Evolutionary conservation across 2,329 filamentous ascomycete species (phyloP).

Genomic region (Gaeumannomyces sp.): DNA sequence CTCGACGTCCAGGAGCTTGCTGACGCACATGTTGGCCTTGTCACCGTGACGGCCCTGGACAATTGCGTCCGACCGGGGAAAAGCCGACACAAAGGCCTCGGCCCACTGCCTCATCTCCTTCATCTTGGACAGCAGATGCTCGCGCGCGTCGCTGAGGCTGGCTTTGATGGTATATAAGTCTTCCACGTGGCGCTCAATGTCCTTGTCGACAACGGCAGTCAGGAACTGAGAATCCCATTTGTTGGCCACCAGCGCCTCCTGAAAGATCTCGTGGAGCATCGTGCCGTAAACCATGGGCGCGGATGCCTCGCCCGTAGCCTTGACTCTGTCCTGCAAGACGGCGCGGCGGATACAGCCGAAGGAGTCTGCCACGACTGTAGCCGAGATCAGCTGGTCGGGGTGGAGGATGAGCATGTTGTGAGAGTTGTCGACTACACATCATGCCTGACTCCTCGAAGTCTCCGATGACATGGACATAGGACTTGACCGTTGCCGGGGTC

Average conservation of each 20-base stretch:
- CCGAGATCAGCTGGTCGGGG: slow-evolving; percentile 90
- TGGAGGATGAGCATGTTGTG: slow-evolving; percentile 85
- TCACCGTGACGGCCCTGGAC: slow-evolving; percentile 75
- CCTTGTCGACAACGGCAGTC: slow-evolving; percentile 56
- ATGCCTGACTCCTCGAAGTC: slow-evolving; percentile 62
- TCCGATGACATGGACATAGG: slow-evolving; percentile 83
- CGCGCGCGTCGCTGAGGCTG: slow-evolving; percentile 62
- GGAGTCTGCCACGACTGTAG: slow-evolving; percentile 93
- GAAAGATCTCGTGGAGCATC: slow-evolving; percentile 91
- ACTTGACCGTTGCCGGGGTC: slow-evolving; percentile 59
- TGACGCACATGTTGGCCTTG: slow-evolving; percentile 75
- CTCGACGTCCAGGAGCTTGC: slow-evolving; percentile 91
- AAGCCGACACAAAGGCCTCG: slow-evolving; percentile 65
- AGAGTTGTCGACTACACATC: slow-evolving; percentile 76
- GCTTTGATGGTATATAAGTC: slow-evolving; percentile 85
- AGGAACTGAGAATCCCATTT: slow-evolving; percentile 70
- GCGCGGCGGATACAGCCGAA: slow-evolving; percentile 87
- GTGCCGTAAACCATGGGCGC: slow-evolving; percentile 85
- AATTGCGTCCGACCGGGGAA: slow-evolving; percentile 63
- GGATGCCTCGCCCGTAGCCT: slow-evolving; percentile 75
- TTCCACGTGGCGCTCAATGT: slow-evolving; percentile 75
- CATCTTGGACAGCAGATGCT: slow-evolving; percentile 79
- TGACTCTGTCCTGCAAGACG: slow-evolving; percentile 90
- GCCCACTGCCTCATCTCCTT: slow-evolving; percentile 80
- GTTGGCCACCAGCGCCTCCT: slow-evolving; percentile 79